Conservation (phyloP, 805 yeast genomes). For the Kazachstania viticola region DNA sequence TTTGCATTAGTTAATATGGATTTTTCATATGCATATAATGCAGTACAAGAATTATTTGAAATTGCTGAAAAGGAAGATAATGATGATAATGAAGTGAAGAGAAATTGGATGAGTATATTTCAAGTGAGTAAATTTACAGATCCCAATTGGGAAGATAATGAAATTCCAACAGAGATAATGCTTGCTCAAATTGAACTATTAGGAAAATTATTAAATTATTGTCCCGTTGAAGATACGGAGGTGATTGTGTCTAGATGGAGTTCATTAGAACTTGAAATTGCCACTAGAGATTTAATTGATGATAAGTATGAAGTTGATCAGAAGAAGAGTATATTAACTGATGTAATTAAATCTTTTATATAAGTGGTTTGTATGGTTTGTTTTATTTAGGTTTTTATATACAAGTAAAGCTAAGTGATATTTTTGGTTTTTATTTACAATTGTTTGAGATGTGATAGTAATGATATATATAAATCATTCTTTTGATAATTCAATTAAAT, state of each 20-base stretch:
- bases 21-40: slow-evolving; percentile 44
- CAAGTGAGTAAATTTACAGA: slow-evolving; percentile 56
- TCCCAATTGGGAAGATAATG: slow-evolving; percentile 33
- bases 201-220: slow-evolving; percentile 37
- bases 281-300: slow-evolving; percentile 22
- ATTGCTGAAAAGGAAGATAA: slow-evolving; percentile 2
- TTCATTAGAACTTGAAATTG: slow-evolving; percentile 31
- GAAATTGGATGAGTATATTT: slow-evolving; percentile 60
- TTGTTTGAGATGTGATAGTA: no score
- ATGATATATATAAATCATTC: no score
- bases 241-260: slow-evolving; percentile 57
- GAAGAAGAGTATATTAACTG: no score
- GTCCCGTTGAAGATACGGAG: slow-evolving; percentile 45
- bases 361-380: no score
- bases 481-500: slow-evolving; percentile 21
- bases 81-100: slow-evolving; percentile 5
- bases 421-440: not conserved
- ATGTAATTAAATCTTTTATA: no score
- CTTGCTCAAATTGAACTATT: slow-evolving; percentile 44
- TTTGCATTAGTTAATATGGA: slow-evolving; percentile 52
- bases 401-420: no score
- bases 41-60: slow-evolving; percentile 31
- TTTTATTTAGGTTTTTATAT: no score
- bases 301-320: slow-evolving; percentile 11
- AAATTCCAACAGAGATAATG: slow-evolving; percentile 29